Percentiles rank a stretch among this genome's conserved stretches.
Conservation (phyloP, 2,329 filamentous ascomycete genomes). For the Fusarium longipes region DNA sequence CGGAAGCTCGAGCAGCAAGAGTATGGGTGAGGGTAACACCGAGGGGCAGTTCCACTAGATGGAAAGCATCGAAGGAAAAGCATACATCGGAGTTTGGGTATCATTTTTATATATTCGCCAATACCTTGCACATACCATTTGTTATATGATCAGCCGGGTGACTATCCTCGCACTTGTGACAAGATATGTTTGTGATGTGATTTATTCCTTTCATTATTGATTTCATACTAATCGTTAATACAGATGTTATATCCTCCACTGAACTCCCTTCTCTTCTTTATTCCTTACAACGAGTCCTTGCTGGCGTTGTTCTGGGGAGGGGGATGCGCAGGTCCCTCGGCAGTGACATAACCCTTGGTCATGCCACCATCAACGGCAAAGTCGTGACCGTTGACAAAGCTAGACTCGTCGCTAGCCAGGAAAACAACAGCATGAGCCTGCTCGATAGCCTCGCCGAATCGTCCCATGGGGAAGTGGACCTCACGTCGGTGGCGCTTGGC, state of each 20-base stretch:
- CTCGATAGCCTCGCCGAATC: slow-evolving; percentile 94
- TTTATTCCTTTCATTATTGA: slow-evolving; percentile 28
- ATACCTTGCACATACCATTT: slow-evolving; percentile 33
- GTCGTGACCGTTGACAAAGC: slow-evolving; percentile 90
- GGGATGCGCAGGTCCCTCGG: slow-evolving; percentile 66
- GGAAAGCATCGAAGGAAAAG: slow-evolving; percentile 32
- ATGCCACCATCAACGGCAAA: slow-evolving; percentile 97
- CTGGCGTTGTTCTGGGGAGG: slow-evolving; percentile 71
- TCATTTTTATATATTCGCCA: slow-evolving; percentile 22
- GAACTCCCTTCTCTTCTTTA: neutral
- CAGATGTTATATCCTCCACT: slow-evolving; percentile 3
- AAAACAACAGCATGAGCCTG: slow-evolving; percentile 91
- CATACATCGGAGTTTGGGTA: slow-evolving; percentile 45
- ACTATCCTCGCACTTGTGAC: slow-evolving; percentile 16
- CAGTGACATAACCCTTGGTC: slow-evolving; percentile 87
- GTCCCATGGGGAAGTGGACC: slow-evolving; percentile 87
- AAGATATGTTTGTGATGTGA: slow-evolving; percentile 9
- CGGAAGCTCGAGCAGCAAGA: slow-evolving; percentile 87
- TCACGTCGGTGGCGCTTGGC: slow-evolving; percentile 85
- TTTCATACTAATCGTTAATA: slow-evolving; percentile 37
- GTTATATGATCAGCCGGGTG: slow-evolving; percentile 15
- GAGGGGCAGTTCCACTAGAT: slow-evolving; percentile 72
- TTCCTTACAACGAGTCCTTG: slow-evolving; percentile 56
- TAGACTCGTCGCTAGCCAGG: slow-evolving; percentile 86
- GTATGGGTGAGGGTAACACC: slow-evolving; percentile 95